phyloP scores from a whole-genome alignment of 2,329 filamentous ascomycete genomes.

The Colletotrichum shisoi region DNA sequence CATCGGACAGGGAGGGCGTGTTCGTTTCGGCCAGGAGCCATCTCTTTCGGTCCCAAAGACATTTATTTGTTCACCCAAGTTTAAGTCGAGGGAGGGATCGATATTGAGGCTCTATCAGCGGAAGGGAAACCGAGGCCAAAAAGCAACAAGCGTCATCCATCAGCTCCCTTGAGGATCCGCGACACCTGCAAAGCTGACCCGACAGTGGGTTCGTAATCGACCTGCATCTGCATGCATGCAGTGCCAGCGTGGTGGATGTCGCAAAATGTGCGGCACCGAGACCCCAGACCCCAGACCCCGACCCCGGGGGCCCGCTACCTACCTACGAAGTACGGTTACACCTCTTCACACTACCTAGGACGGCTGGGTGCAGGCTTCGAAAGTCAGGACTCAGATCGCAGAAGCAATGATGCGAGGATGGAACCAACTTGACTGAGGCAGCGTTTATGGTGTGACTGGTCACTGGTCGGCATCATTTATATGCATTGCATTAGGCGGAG shows the following conservation, averaged over 20 bases:
- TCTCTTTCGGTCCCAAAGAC: neutral
- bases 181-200: slow-evolving; percentile 29
- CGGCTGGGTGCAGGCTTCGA: slow-evolving; percentile 33
- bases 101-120: slow-evolving; percentile 26
- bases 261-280: slow-evolving; percentile 30
- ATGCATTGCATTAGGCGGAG: slow-evolving; percentile 1
- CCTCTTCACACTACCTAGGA: neutral
- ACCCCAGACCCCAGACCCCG: slow-evolving; percentile 21
- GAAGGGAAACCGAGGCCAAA: slow-evolving; percentile 4
- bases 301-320: slow-evolving; percentile 21
- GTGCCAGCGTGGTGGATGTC: slow-evolving; percentile 35
- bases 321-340: too few relatives aligned
- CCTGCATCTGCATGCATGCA: slow-evolving; percentile 28
- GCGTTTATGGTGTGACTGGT: slow-evolving; percentile 27
- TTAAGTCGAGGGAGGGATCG: neutral
- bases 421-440: slow-evolving; percentile 23
- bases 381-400: slow-evolving; percentile 6
- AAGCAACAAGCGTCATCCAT: slow-evolving; percentile 8
- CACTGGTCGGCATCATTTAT: neutral
- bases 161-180: slow-evolving; percentile 22
- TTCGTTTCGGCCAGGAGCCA: neutral
- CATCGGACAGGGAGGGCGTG: slow-evolving; percentile 12
- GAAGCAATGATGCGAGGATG: slow-evolving; percentile 21
- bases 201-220: slow-evolving; percentile 30
- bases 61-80: neutral